These are phyloP conservation scores for Maudiozyma barnettii DNA, from an alignment of 805 yeast genomes.

Conservation along the genomic window DNA sequence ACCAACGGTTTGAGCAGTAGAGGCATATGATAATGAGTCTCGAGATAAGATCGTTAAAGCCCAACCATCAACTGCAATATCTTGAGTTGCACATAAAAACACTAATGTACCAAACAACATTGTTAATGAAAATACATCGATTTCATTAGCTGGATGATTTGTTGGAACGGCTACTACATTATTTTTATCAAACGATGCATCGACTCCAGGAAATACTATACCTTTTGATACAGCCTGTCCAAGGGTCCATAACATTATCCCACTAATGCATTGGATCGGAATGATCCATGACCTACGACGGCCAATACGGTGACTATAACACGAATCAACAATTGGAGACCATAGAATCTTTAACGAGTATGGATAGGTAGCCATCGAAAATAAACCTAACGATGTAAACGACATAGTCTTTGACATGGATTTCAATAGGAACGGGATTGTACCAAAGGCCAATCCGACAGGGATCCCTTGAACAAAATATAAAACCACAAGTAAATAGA, in stretches of 20 bases:
- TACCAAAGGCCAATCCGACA: slow-evolving; percentile 90
- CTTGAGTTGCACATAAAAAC: slow-evolving; percentile 91
- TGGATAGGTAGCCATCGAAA: slow-evolving; percentile 89
- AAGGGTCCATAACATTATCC: slow-evolving; percentile 53
- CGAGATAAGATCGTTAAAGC: slow-evolving; percentile 80
- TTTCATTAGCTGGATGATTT: slow-evolving; percentile 1
- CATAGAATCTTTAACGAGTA: slow-evolving; percentile 85
- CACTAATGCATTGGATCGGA: slow-evolving; percentile 81
- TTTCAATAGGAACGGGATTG: slow-evolving; percentile 82
- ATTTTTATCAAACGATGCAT: slow-evolving; percentile 6
- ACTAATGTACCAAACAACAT: slow-evolving; percentile 66
- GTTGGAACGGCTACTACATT: too few relatives aligned
- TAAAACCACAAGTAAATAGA: slow-evolving; percentile 58
- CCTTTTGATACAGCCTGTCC: slow-evolving; percentile 42
- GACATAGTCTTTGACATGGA: slow-evolving; percentile 49
- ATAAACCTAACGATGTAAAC: slow-evolving; percentile 83
- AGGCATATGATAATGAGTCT: slow-evolving; percentile 76
- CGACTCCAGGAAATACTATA: slow-evolving; percentile 35
- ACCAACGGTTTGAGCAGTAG: slow-evolving; percentile 96
- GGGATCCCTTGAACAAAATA: slow-evolving; percentile 94
- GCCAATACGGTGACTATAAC: slow-evolving; percentile 59
- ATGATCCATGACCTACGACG: slow-evolving; percentile 89
- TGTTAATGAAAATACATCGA: slow-evolving; percentile 40
- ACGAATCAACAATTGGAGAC: slow-evolving; percentile 93
- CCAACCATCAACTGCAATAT: slow-evolving; percentile 99